A percentile compares a stretch with the other conserved stretches of the same genome.
These are phyloP conservation scores for Leishmania gerbilli DNA, from an alignment of 208 protist genomes.

Conservation along the genomic window DNA sequence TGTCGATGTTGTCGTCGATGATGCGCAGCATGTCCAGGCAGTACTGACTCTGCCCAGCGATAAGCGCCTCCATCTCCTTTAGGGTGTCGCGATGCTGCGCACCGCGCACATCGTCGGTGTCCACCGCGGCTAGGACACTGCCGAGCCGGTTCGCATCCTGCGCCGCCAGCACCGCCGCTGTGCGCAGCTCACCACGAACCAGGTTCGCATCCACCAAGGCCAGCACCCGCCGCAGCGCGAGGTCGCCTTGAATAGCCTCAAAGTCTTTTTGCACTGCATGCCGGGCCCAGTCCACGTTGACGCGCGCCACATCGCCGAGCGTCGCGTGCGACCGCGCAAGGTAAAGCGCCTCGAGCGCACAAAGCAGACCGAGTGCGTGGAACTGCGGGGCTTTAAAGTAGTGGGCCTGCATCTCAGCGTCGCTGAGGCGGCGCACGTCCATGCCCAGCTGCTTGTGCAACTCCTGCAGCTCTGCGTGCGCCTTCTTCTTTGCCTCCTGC, in stretches of 20 bases:
- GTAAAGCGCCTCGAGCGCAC: conserved; percentile 74
- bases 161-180: conserved; percentile 26
- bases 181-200: conserved; percentile 59
- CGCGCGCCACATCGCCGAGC: conserved; percentile 67
- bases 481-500: conserved; percentile 85
- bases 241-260: conserved; percentile 55
- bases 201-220: conserved; percentile 71
- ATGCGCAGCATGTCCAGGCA: conserved; percentile 36
- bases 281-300: conserved; percentile 67
- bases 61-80: conserved; percentile 33
- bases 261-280: conserved; percentile 67
- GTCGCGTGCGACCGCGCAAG: conserved; percentile 73
- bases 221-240: conserved; percentile 52
- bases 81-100: conserved; percentile 21
- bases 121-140: conserved; percentile 24
- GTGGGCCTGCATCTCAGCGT: conserved; percentile 56
- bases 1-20: conserved; percentile 61
- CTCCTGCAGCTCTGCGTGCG: conserved; percentile 67
- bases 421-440: conserved; percentile 65
- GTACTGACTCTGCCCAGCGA: conserved; percentile 38
- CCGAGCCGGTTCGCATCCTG: conserved; percentile 38
- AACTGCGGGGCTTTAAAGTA: conserved; percentile 82
- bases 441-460: conserved; percentile 73
- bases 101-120: conserved; percentile 13
- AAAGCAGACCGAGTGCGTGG: conserved; percentile 51